Evolutionary conservation across 805 yeast species (phyloP).

Genomic region (Nakazawaea sp.): DNA sequence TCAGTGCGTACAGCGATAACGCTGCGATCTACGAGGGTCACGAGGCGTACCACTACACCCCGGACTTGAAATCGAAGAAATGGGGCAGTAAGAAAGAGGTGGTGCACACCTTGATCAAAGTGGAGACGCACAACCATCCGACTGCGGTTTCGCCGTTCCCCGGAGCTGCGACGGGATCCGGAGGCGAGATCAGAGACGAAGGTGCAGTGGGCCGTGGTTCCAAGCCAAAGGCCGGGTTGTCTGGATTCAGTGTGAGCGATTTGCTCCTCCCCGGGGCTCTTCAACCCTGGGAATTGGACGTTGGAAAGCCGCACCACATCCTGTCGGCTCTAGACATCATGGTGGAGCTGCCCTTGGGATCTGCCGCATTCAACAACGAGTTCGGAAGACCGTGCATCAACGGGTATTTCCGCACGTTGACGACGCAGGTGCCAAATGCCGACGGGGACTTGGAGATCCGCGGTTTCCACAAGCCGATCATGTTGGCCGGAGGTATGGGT

Average conservation of each 20-base stretch:
- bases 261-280: conserved; percentile 73
- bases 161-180: conserved; percentile 99
- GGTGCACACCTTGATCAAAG: conserved; percentile 88
- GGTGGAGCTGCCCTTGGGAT: conserved; percentile 96
- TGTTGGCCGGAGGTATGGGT: conserved; percentile 99
- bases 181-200: conserved; percentile 99
- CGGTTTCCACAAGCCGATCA: conserved; percentile 98
- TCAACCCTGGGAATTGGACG: conserved; percentile 93
- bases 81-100: conserved; percentile 74
- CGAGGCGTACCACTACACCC: conserved; percentile 70
- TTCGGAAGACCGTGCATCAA: conserved; percentile 97
- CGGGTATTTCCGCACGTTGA: conserved; percentile 94
- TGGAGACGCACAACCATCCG: conserved; percentile 98
- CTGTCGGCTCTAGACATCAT: conserved; percentile 90
- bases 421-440: conserved; percentile 63
- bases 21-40: conserved; percentile 94
- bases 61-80: conserved; percentile 61
- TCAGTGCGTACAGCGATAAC: conserved; percentile 94
- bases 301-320: conserved; percentile 90
- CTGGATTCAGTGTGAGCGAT: conserved; percentile 91
- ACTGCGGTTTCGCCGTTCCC: conserved; percentile 99
- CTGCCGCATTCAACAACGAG: conserved; percentile 97
- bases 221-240: conserved; percentile 90
- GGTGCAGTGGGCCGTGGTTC: conserved; percentile 99
- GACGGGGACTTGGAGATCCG: conserved; percentile 68